Percentiles rank a stretch among this genome's conserved stretches.
Evolutionary conservation across 495 filamentous ascomycete species (phyloP).

Genomic region (Margaritispora aquatica): DNA sequence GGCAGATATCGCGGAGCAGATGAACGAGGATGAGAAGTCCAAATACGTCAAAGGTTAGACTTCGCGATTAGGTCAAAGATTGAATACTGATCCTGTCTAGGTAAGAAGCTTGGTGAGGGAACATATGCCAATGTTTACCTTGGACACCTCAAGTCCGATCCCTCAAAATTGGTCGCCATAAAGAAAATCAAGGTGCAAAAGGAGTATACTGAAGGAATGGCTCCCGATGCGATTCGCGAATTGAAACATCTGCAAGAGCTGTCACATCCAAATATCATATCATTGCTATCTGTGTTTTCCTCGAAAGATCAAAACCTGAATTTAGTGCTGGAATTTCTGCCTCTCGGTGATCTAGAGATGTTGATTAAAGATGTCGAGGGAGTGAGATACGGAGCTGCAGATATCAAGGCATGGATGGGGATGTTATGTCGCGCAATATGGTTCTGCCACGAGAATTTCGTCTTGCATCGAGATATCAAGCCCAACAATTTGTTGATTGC

Average conservation of each 20-base stretch:
- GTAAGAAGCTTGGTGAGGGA: conserved; percentile 88
- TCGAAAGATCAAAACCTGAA: conserved; percentile 92
- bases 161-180: conserved; percentile 73
- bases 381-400: conserved; percentile 68
- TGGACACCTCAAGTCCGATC: conserved; percentile 65
- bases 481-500: conserved; percentile 96
- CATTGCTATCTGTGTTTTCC: conserved; percentile 83
- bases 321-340: conserved; percentile 88
- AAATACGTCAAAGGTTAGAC: conserved; percentile 80
- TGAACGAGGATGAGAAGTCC: conserved; percentile 79
- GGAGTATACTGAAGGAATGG: conserved; percentile 75
- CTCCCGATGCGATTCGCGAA: conserved; percentile 92
- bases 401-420: conserved; percentile 98
- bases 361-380: conserved; percentile 75
- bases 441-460: conserved; percentile 94
- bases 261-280: conserved; percentile 93
- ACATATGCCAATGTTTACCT: conserved; percentile 95
- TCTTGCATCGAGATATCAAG: conserved; percentile 98
- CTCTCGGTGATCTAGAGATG: conserved; percentile 85
- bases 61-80: background rate
- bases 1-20: conserved; percentile 69
- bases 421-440: conserved; percentile 91
- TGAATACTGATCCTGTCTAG: conserved; percentile 32
- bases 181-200: conserved; percentile 97
- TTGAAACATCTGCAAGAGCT: conserved; percentile 92